A percentile compares a stretch with the other conserved stretches of the same genome.
Conservation (phyloP, 129 eudicot genomes). For the Flaveria brownii region DNA sequence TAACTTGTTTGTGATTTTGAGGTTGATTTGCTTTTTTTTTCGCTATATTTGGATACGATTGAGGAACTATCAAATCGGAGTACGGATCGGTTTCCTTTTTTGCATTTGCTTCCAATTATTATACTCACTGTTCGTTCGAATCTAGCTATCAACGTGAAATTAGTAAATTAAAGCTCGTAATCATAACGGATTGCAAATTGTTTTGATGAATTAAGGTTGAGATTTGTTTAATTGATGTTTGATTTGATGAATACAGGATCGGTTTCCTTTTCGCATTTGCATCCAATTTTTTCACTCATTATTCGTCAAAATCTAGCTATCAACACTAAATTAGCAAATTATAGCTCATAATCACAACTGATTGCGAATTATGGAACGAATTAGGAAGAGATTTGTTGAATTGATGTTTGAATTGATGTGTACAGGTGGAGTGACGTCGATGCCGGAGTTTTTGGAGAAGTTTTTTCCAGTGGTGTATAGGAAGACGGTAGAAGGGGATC, state of each 20-base stretch:
- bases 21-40: background rate
- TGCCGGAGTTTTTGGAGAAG: slow-evolving; percentile 64
- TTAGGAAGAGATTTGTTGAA: too few relatives aligned
- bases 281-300: background rate
- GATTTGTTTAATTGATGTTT: background rate
- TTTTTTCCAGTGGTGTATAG: slow-evolving; percentile 75
- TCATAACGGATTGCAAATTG: background rate
- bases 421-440: slow-evolving; percentile 92
- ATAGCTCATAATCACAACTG: background rate
- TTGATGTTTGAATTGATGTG: background rate
- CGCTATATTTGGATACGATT: background rate
- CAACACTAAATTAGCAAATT: background rate
- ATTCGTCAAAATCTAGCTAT: background rate
- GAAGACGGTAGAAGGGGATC: slow-evolving; percentile 5
- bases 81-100: background rate
- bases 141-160: background rate
- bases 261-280: background rate
- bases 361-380: background rate
- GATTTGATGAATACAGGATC: slow-evolving; percentile 42
- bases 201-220: background rate
- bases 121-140: background rate
- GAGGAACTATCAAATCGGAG: slow-evolving; percentile 15
- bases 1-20: background rate
- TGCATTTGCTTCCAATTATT: background rate
- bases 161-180: background rate